These are phyloP conservation scores for Acanthamoeba healyi DNA, from an alignment of 208 protist genomes.

Conservation along the genomic window DNA sequence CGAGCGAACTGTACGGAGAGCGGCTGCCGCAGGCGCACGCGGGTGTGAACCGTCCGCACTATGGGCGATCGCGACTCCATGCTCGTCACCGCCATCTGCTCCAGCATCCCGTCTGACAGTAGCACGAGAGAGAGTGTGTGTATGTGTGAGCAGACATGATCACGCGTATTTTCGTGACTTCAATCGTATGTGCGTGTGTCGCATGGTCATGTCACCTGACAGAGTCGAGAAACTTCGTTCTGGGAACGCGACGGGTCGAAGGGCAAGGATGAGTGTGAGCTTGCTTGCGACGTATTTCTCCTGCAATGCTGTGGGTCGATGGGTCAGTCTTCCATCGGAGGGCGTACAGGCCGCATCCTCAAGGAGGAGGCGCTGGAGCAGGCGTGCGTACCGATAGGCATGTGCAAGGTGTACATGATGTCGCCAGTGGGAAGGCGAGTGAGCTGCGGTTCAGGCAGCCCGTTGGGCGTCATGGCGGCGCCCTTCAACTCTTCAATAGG, in stretches of 20 bases:
- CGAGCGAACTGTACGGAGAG: conserved; percentile 26
- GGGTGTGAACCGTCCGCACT: conserved; percentile 34
- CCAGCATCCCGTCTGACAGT: not conserved
- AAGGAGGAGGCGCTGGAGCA: too few relatives aligned
- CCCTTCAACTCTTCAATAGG: conserved; percentile 42
- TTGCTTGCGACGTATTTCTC: conserved; percentile 51
- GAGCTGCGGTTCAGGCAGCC: conserved; percentile 40
- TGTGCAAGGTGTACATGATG: conserved; percentile 44
- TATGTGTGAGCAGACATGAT: too few relatives aligned
- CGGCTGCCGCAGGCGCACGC: conserved; percentile 32
- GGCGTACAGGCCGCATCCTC: not conserved
- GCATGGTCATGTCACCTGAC: not conserved
- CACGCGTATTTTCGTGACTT: too few relatives aligned
- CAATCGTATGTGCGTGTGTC: not conserved
- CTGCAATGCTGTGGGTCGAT: not conserved
- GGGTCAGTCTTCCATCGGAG: not conserved
- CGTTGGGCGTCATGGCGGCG: conserved; percentile 12
- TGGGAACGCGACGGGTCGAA: conserved; percentile 27
- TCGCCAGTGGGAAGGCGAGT: conserved; percentile 49
- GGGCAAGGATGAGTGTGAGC: conserved; percentile 14
- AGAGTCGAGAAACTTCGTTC: conserved; percentile 41
- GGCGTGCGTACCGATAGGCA: conserved; percentile 61
- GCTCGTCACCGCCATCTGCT: conserved; percentile 31
- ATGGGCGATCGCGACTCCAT: conserved; percentile 30
- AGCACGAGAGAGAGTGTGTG: not conserved